Evolutionary conservation across 768 basidiomycete species (phyloP).

Genomic region (Boletus tomentosulus): DNA sequence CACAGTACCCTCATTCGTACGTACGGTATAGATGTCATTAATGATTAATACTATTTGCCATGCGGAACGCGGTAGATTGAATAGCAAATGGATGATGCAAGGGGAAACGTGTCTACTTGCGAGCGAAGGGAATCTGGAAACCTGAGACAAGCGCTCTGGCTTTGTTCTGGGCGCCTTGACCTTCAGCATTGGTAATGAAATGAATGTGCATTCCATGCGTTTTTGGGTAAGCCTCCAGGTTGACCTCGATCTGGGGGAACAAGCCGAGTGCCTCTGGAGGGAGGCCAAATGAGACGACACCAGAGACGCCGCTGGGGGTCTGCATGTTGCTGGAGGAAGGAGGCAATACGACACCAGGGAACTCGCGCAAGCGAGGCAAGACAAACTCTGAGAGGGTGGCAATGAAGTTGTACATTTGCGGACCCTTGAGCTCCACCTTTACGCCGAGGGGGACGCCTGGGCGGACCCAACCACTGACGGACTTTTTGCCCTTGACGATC

Average conservation of each 20-base stretch:
- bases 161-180: constrained; percentile 85
- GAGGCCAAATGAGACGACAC: constrained; percentile 88
- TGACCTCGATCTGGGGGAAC: constrained; percentile 96
- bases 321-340: constrained; percentile 63
- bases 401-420: constrained; percentile 94
- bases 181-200: constrained; percentile 84
- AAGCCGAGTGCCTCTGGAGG: constrained; percentile 79
- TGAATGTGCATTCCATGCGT: constrained; percentile 91
- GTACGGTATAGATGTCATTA: constrained; percentile 23
- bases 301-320: constrained; percentile 74
- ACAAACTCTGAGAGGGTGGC: constrained; percentile 89
- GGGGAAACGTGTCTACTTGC: constrained; percentile 27
- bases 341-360: constrained; percentile 78
- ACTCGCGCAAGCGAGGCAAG: constrained; percentile 89
- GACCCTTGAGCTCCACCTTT: constrained; percentile 87
- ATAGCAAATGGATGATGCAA: not conserved
- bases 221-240: constrained; percentile 83
- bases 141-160: constrained; percentile 86
- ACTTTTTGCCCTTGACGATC: constrained; percentile 64
- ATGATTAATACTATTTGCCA: constrained; percentile 16
- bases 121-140: constrained; percentile 85
- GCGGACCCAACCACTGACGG: constrained; percentile 79
- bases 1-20: constrained; percentile 30
- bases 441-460: constrained; percentile 78
- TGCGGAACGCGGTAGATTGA: constrained; percentile 8